Percentiles rank a stretch among this genome's conserved stretches.
These are phyloP conservation scores for Scheffersomyces illinoinensis DNA, from an alignment of 1,139 yeast species.

Conservation along the genomic window DNA sequence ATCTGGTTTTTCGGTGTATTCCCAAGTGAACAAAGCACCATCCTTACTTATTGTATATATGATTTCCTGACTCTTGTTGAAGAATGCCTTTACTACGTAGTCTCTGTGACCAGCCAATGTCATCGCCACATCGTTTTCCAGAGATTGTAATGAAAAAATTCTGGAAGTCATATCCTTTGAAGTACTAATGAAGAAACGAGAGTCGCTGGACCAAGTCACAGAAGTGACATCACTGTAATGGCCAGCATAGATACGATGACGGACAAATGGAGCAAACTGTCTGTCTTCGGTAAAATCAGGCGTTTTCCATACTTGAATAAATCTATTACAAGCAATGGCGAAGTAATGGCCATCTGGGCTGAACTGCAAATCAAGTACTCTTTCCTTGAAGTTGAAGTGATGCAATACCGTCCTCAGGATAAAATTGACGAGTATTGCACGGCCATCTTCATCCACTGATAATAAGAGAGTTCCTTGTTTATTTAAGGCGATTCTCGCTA, in stretches of 20 bases:
- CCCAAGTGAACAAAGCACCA: slow-evolving; percentile 94
- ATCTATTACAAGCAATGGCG: slow-evolving; percentile 82
- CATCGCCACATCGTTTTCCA: slow-evolving; percentile 80
- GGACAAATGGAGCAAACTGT: slow-evolving; percentile 94
- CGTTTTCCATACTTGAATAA: slow-evolving; percentile 91
- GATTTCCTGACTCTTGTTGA: slow-evolving; percentile 80
- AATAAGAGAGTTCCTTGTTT: slow-evolving; percentile 76
- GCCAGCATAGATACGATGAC: slow-evolving; percentile 89
- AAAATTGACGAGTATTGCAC: slow-evolving; percentile 89
- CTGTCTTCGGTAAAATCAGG: slow-evolving; percentile 73
- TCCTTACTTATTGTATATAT: slow-evolving; percentile 92
- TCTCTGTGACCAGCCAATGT: slow-evolving; percentile 93
- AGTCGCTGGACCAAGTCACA: slow-evolving; percentile 86
- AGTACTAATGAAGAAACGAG: slow-evolving; percentile 81
- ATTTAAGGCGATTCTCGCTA: slow-evolving; percentile 78
- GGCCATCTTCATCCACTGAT: slow-evolving; percentile 90
- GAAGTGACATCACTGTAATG: slow-evolving; percentile 83
- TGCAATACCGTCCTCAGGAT: slow-evolving; percentile 85
- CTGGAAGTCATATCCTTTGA: slow-evolving; percentile 90
- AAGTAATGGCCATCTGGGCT: slow-evolving; percentile 88
- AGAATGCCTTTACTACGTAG: slow-evolving; percentile 82
- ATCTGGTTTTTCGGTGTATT: slow-evolving; percentile 59
- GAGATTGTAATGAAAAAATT: slow-evolving; percentile 74
- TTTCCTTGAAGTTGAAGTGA: slow-evolving; percentile 88
- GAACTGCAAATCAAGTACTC: slow-evolving; percentile 72